Conservation (phyloP, 768 basidiomycete species). For the Kwoniella dejecticola region DNA sequence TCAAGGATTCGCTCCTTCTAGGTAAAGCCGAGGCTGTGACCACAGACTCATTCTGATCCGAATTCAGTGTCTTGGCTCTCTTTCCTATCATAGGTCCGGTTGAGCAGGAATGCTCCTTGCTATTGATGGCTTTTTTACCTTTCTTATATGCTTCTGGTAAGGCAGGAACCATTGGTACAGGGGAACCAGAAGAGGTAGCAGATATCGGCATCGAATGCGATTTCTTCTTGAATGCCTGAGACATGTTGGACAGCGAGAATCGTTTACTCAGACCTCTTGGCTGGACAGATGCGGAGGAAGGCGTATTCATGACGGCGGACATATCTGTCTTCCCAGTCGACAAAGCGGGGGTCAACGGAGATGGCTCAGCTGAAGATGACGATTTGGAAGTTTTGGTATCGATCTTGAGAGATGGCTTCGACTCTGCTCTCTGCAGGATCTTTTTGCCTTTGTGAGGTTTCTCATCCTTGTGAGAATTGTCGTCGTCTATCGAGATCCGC, state of each 20-base stretch:
- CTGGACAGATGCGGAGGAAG: conserved; percentile 4
- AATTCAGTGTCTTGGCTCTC: background rate
- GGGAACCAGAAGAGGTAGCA: conserved; percentile 5
- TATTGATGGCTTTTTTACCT: conserved; percentile 4
- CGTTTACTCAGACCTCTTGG: conserved; percentile 37
- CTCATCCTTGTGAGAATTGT: background rate
- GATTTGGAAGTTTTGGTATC: conserved; percentile 10
- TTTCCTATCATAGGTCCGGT: conserved; percentile 10
- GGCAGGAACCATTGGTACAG: conserved; percentile 34
- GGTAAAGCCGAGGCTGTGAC: no score
- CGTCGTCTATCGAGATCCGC: background rate
- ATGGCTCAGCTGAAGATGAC: background rate
- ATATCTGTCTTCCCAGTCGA: conserved; percentile 9
- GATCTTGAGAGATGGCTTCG: conserved; percentile 25
- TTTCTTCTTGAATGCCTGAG: conserved; percentile 40
- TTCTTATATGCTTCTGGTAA: conserved; percentile 32
- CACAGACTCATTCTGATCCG: no score
- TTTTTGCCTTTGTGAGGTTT: conserved; percentile 4
- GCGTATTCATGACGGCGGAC: background rate
- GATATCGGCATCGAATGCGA: conserved; percentile 18
- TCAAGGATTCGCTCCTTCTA: conserved; percentile 19
- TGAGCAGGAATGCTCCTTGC: conserved; percentile 12
- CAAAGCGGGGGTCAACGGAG: conserved; percentile 11
- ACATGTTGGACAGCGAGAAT: conserved; percentile 46
- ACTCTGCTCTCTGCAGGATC: conserved; percentile 13